Base-by-base conservation (phyloP, 2,329 filamentous ascomycete genomes). In the Paracorniculantispora psalliotae region DNA sequence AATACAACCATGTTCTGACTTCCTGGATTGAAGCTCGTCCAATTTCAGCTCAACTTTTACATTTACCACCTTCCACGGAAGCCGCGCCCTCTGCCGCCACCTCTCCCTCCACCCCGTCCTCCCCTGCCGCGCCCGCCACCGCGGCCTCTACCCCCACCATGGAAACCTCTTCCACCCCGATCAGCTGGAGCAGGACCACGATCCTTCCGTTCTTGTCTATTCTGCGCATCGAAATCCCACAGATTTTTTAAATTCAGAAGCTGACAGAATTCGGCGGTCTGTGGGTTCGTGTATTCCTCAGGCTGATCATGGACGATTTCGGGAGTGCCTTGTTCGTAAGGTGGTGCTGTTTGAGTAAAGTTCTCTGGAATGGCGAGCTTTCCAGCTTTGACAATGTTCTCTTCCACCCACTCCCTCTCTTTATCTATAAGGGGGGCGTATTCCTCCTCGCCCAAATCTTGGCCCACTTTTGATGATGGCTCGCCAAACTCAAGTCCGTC, bases 251-350 rank as follows among this genome's bases (percentile, higher is more conserved):
- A 86, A 9, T 82, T 86, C 1, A 97, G 67, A 58, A 97, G 74
- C 59, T 86, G 77, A 72, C 94, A 99, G 69, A 93, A 97, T 3
- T 79, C 74, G n/a, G 77, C 78, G 7, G 92, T 97, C 74, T 97
- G 93, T 13, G 89, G 87, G 68, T 94, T 97, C 4, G 85, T 91
- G 70, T 93, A 93, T 73, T 97, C 92, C 1, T 79, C 76, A 1
- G 92, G 91, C 70, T 86, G 82, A n/a, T 86, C 77, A 0, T 77
- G 67, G 0, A 85, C 82, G 25, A 76, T 78, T 63, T 87, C 82
- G 0, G 85, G 82, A 7, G 80, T 75, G 0, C 77, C 75, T 1
- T 78, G 74, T 46, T 86, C 79, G 63, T 92, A 89, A 2, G 86
- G 78, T 1, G 91, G 89, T 3, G 92, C 92, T 0, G 90, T 96